Percentiles rank a stretch among this genome's conserved stretches.
phyloP scores from a whole-genome alignment of 192 early-diverging fungal genomes.

The Spizellomyces punctatus region DNA sequence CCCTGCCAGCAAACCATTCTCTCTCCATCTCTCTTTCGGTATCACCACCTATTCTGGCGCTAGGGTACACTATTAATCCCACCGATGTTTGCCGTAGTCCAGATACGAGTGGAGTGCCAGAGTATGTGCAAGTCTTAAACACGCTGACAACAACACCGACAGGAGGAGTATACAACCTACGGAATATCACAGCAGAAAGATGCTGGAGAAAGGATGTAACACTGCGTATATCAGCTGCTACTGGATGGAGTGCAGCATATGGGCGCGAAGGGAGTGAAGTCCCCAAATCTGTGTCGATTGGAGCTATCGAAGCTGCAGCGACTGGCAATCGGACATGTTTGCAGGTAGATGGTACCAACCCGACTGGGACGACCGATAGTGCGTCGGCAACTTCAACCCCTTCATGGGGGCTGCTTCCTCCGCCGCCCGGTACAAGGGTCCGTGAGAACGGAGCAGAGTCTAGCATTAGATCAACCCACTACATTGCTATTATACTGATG shows the following conservation, averaged over 20 bases:
- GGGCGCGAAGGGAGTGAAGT: background rate
- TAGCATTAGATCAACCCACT: background rate
- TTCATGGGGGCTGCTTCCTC: conserved; percentile 14
- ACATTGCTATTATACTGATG: no score
- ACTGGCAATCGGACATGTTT: conserved; percentile 12
- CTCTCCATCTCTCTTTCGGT: conserved; percentile 10
- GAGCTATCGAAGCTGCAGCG: background rate
- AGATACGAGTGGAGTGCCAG: background rate
- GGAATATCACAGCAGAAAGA: background rate
- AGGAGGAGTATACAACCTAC: conserved; percentile 2
- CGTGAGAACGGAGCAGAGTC: background rate
- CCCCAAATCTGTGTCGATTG: background rate
- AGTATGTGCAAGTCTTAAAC: conserved; percentile 5
- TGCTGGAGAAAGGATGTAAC: conserved; percentile 16
- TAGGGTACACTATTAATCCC: conserved; percentile 7
- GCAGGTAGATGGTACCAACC: background rate
- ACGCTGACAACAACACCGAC: background rate
- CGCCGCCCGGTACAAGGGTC: conserved; percentile 2
- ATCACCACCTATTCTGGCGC: conserved; percentile 13
- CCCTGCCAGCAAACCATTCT: conserved; percentile 9
- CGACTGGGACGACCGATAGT: background rate
- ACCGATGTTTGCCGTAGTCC: background rate
- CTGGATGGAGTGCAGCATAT: conserved; percentile 9
- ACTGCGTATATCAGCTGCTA: conserved; percentile 12
- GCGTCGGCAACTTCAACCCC: background rate